Conservation (phyloP, 108 stramenopile genomes). For the Nitzschia sp. region DNA sequence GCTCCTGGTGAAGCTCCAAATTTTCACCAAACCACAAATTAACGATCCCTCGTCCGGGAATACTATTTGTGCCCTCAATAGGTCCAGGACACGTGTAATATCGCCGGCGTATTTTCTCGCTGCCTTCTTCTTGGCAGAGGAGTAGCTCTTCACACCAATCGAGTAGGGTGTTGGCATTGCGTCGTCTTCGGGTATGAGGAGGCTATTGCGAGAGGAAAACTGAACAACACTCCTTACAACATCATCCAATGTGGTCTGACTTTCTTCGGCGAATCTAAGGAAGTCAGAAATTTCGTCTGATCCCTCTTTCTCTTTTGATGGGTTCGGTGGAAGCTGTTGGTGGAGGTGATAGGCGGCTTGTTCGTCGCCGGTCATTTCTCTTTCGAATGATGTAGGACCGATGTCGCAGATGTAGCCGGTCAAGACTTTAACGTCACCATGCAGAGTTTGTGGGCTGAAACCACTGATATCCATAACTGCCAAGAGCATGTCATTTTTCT, state of each 20-base stretch:
- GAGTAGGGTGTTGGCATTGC: background rate
- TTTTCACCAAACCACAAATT: conserved; percentile 30
- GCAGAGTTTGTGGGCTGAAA: background rate
- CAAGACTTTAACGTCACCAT: conserved; percentile 15
- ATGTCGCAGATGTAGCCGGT: conserved; percentile 29
- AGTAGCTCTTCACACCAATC: conserved; percentile 25
- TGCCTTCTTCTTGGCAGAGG: conserved; percentile 37
- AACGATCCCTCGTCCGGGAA: conserved; percentile 50
- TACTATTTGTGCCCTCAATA: conserved; percentile 37
- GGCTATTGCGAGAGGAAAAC: conserved; percentile 26
- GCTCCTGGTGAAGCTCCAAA: background rate
- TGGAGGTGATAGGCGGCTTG: background rate
- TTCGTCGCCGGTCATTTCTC: background rate
- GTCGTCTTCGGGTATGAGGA: background rate
- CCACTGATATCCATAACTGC: conserved; percentile 6
- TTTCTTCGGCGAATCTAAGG: conserved; percentile 13
- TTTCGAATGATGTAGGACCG: conserved; percentile 14
- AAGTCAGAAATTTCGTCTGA: conserved; percentile 1
- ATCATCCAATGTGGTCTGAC: background rate
- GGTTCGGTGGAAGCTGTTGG: background rate
- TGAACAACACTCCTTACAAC: conserved; percentile 21
- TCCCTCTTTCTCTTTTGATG: background rate
- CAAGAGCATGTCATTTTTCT: background rate
- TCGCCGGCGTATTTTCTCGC: conserved; percentile 49
- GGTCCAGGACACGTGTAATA: conserved; percentile 43